Evolutionary conservation across 768 basidiomycete species (phyloP).

Genomic region (Leccinum incarnatum): DNA sequence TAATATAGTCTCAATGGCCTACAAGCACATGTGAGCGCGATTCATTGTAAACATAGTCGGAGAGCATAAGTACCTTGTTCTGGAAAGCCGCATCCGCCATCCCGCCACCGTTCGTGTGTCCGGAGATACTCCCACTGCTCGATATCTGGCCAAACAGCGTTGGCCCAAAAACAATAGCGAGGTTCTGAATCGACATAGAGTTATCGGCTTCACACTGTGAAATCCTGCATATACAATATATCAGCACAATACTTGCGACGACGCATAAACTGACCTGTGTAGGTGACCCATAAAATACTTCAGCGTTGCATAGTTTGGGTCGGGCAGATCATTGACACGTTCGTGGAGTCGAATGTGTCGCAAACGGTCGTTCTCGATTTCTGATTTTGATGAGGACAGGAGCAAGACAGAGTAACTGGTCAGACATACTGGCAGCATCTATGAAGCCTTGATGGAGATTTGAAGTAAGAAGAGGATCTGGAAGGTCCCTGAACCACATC

Average conservation of each 20-base stretch:
- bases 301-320: conserved; percentile 97
- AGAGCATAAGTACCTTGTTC: conserved; percentile 51
- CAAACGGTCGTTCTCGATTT: conserved; percentile 90
- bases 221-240: conserved; percentile 50
- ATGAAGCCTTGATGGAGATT: conserved; percentile 88
- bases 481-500: conserved; percentile 93
- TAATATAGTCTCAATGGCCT: conserved; percentile 96
- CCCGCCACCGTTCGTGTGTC: conserved; percentile 47
- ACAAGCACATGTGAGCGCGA: conserved; percentile 11
- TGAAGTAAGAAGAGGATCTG: conserved; percentile 87
- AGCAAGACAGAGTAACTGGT: neutral
- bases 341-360: conserved; percentile 96
- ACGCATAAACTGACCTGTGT: conserved; percentile 57
- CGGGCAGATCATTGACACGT: conserved; percentile 95
- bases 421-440: conserved; percentile 83
- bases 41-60: neutral
- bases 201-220: conserved; percentile 73
- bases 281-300: conserved; percentile 96
- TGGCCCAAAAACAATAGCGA: conserved; percentile 98
- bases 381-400: conserved; percentile 35
- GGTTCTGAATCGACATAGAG: conserved; percentile 89
- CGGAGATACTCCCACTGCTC: conserved; percentile 40
- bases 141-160: conserved; percentile 83
- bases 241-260: conserved; percentile 7
- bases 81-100: conserved; percentile 73